Conservation (phyloP, 1,284 basidiomycete species). For the Prillingera fragicola region DNA sequence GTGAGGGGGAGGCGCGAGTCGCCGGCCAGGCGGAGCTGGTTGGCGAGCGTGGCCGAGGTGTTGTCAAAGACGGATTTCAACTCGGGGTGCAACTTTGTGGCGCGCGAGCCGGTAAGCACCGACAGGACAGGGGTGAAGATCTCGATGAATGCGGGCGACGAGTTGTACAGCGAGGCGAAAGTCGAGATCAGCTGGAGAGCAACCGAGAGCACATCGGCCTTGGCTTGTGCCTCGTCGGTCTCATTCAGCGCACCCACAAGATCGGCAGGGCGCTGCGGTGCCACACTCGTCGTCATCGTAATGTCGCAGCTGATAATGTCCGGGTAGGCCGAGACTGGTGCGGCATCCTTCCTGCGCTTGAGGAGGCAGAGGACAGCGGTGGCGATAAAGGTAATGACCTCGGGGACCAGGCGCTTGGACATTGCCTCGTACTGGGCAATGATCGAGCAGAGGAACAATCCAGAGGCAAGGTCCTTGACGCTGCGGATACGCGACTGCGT, state of each 20-base stretch:
- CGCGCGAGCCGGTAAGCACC: constrained; percentile 57
- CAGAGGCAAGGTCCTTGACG: constrained; percentile 69
- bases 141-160: constrained; percentile 75
- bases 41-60: constrained; percentile 52
- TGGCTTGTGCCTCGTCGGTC: constrained; percentile 52
- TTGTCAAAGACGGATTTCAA: constrained; percentile 54
- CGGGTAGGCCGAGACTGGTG: constrained; percentile 49
- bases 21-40: constrained; percentile 66
- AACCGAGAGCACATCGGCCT: constrained; percentile 52
- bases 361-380: constrained; percentile 67
- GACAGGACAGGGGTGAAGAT: constrained; percentile 64
- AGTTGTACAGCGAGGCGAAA: constrained; percentile 69
- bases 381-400: constrained; percentile 76
- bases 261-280: constrained; percentile 27
- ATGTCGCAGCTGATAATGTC: constrained; percentile 24
- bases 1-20: constrained; percentile 71
- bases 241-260: constrained; percentile 28
- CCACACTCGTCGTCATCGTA: constrained; percentile 11
- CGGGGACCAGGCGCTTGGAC: constrained; percentile 84
- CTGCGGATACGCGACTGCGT: constrained; percentile 74
- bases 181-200: constrained; percentile 60
- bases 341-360: constrained; percentile 51
- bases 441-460: constrained; percentile 82
- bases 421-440: constrained; percentile 73
- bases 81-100: constrained; percentile 52